A percentile compares a stretch with the other conserved stretches of the same genome.
Evolutionary conservation across 2,329 filamentous ascomycete genomes (phyloP).

Genomic region (Fusarium annulatum): DNA sequence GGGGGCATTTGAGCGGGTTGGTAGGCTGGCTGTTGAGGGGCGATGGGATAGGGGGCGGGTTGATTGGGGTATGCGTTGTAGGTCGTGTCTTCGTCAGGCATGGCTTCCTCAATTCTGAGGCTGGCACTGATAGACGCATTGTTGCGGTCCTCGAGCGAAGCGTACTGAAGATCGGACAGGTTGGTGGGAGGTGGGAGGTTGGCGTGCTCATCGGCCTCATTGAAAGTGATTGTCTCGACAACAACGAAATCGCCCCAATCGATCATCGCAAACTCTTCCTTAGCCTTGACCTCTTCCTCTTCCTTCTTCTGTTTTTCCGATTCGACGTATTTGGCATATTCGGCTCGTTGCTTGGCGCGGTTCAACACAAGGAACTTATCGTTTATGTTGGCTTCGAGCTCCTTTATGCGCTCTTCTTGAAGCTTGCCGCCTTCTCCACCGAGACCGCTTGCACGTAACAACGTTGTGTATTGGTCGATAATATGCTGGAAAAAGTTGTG

Average conservation of each 20-base stretch:
- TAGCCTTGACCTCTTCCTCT: conserved; percentile 85
- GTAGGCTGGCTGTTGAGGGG: conserved; percentile 51
- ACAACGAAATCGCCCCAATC: conserved; percentile 99
- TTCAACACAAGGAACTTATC: conserved; percentile 85
- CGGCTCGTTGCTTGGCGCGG: conserved; percentile 84
- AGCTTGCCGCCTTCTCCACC: conserved; percentile 75
- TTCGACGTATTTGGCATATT: conserved; percentile 87
- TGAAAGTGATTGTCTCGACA: conserved; percentile 94
- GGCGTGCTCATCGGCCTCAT: conserved; percentile 84
- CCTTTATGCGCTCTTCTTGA: conserved; percentile 76
- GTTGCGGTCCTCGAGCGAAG: conserved; percentile 94
- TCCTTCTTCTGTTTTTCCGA: conserved; percentile 89
- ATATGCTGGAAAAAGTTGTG: conserved; percentile 95
- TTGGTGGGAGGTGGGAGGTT: conserved; percentile 90
- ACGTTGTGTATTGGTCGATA: conserved; percentile 90
- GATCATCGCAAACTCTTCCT: conserved; percentile 80
- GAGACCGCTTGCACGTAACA: conserved; percentile 75
- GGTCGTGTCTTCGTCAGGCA: conserved; percentile 80
- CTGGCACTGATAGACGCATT: conserved; percentile 85
- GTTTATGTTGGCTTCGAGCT: conserved; percentile 78
- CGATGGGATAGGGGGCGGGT: conserved; percentile 54
- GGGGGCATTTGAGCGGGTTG: conserved; percentile 53
- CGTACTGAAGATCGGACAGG: conserved; percentile 90
- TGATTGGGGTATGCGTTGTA: conserved; percentile 60
- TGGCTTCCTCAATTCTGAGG: conserved; percentile 92